Conservation (phyloP, 441 rosid genomes). For the Bocquillonia castaneifolia region DNA sequence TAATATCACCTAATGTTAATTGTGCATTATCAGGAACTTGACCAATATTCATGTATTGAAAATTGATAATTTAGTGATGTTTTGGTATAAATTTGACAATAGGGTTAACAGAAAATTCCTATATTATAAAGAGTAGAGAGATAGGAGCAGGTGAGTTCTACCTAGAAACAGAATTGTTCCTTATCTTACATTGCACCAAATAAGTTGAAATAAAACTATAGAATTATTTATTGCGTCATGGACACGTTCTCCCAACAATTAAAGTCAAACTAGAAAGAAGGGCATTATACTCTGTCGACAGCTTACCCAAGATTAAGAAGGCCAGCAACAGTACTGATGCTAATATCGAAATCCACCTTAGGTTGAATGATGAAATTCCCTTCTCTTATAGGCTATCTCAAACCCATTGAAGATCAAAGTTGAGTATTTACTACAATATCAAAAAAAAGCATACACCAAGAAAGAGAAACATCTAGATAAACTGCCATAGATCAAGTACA, state of each 20-base stretch:
- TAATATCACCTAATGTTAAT: too few species aligned
- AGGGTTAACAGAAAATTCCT: background rate
- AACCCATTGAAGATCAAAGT: slow-evolving; percentile 17
- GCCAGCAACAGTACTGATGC: slow-evolving; percentile 95
- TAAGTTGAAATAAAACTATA: background rate
- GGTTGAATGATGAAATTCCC: slow-evolving; percentile 99
- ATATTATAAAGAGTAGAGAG: background rate
- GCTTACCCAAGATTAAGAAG: slow-evolving; percentile 98
- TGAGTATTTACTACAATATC: slow-evolving; percentile 17
- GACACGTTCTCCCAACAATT: background rate
- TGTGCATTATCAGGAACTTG: too few species aligned
- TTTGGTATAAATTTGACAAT: background rate
- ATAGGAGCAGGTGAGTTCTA: background rate
- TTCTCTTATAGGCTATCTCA: slow-evolving; percentile 89
- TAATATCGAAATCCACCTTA: slow-evolving; percentile 96
- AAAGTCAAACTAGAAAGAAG: background rate
- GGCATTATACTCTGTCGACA: background rate
- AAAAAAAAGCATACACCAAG: slow-evolving; percentile 13
- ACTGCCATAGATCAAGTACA: slow-evolving; percentile 29
- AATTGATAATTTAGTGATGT: background rate
- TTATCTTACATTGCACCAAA: background rate
- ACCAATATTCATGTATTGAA: too few species aligned
- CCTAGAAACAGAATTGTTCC: background rate
- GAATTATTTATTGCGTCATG: background rate
- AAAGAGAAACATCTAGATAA: slow-evolving; percentile 10